Evolutionary conservation across 2,329 filamentous ascomycete species (phyloP).

Genomic region (Fusarium vanettenii): DNA sequence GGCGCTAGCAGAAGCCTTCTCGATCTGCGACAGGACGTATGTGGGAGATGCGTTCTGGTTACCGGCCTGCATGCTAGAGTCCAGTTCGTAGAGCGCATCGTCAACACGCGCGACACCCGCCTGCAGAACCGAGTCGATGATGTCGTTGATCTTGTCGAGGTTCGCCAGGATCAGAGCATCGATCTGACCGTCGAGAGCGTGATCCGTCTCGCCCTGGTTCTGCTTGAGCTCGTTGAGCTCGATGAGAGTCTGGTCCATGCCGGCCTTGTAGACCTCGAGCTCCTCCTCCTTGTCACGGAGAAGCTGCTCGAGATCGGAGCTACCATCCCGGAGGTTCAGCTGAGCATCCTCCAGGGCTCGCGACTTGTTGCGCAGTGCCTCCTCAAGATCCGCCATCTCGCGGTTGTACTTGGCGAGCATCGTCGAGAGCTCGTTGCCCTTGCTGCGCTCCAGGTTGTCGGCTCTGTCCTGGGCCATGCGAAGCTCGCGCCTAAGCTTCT

Average conservation of each 20-base stretch:
- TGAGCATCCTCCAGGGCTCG: constrained; percentile 87
- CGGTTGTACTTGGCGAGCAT: constrained; percentile 97
- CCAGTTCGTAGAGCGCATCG: constrained; percentile 95
- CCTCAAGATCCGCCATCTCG: constrained; percentile 96
- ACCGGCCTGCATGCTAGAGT: constrained; percentile 97
- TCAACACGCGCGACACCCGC: constrained; percentile 93
- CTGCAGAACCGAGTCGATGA: constrained; percentile 96
- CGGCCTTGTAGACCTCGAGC: constrained; percentile 96
- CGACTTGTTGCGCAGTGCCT: constrained; percentile 89
- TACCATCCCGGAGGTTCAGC: constrained; percentile 80
- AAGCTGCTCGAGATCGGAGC: constrained; percentile 85
- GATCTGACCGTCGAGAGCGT: constrained; percentile 88
- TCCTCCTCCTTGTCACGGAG: constrained; percentile 97
- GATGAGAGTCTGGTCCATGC: constrained; percentile 95
- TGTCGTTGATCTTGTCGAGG: constrained; percentile 93
- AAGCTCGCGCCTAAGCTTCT: constrained; percentile 94
- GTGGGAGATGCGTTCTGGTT: constrained; percentile 97
- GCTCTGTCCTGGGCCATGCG: constrained; percentile 91
- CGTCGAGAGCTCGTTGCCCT: constrained; percentile 93
- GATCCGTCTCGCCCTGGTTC: constrained; percentile 79
- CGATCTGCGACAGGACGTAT: constrained; percentile 95
- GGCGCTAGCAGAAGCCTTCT: constrained; percentile 92
- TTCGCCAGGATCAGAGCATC: constrained; percentile 89
- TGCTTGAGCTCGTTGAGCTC: constrained; percentile 90
- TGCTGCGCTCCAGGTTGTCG: constrained; percentile 91